A percentile compares a stretch with the other conserved stretches of the same genome.
Evolutionary conservation across 2,329 filamentous ascomycete genomes (phyloP).

Genomic region (Aureobasidium sp.): DNA sequence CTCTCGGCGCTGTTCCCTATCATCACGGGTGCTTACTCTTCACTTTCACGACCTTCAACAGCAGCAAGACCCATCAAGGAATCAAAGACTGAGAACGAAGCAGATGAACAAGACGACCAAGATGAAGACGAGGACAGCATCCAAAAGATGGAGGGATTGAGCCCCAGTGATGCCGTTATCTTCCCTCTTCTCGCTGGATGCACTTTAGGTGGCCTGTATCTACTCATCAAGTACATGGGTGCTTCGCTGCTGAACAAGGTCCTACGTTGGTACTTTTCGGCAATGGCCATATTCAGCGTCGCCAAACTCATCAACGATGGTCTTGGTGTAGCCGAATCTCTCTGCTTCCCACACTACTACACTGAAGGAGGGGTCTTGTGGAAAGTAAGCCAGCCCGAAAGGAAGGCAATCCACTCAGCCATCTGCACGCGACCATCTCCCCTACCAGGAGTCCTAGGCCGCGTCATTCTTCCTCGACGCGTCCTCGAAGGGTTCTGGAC

Average conservation of each 20-base stretch:
- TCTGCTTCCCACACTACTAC: slow-evolving; percentile 71
- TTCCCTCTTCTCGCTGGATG: slow-evolving; percentile 72
- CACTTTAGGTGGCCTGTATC: slow-evolving; percentile 70
- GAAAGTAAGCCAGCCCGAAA: slow-evolving; percentile 23
- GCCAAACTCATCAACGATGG: slow-evolving; percentile 66
- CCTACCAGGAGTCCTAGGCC: slow-evolving; percentile 45
- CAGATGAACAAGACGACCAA: slow-evolving; percentile 48
- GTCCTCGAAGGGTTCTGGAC: slow-evolving; percentile 39
- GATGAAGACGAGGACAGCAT: slow-evolving; percentile 48
- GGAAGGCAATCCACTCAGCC: slow-evolving; percentile 3
- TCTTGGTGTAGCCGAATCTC: slow-evolving; percentile 55
- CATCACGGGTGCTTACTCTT: slow-evolving; percentile 77
- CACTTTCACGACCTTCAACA: slow-evolving; percentile 74
- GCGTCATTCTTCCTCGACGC: slow-evolving; percentile 38
- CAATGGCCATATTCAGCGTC: slow-evolving; percentile 71
- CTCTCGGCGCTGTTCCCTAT: slow-evolving; percentile 73
- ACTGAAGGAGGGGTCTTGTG: slow-evolving; percentile 45
- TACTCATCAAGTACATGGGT: slow-evolving; percentile 84
- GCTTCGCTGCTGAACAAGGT: slow-evolving; percentile 75
- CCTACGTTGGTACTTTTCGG: slow-evolving; percentile 74
- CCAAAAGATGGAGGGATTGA: slow-evolving; percentile 60
- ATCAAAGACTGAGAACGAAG: slow-evolving; percentile 27
- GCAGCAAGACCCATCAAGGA: slow-evolving; percentile 55
- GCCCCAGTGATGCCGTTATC: slow-evolving; percentile 72
- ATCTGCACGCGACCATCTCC: slow-evolving; percentile 36